Evolutionary conservation across 129 eudicot genomes (phyloP).

Genomic region (Artemisia tridentata): DNA sequence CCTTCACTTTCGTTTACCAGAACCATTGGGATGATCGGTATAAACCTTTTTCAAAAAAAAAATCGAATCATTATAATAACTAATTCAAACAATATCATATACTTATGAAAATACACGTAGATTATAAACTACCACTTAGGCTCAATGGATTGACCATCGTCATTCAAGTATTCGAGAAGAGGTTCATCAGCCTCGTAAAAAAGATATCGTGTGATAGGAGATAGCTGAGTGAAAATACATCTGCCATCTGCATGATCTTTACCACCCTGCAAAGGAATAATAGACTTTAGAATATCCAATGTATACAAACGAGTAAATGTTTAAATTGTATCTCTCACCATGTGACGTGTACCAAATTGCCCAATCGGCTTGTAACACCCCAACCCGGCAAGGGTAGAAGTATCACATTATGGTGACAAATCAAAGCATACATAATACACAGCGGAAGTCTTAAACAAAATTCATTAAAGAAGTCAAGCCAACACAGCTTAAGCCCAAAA

Average conservation of each 20-base stretch:
- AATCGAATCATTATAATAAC: background rate
- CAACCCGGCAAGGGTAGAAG: too few relatives aligned
- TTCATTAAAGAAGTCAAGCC: too few relatives aligned
- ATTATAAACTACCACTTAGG: constrained; percentile 62
- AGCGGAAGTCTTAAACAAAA: too few relatives aligned
- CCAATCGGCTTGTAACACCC: constrained; percentile 79
- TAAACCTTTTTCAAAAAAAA: constrained; percentile 46
- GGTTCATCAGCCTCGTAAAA: constrained; percentile 77
- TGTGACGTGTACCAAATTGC: constrained; percentile 82
- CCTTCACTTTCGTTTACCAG: constrained; percentile 96
- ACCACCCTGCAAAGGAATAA: constrained; percentile 63
- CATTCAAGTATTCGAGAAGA: constrained; percentile 70
- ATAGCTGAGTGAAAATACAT: constrained; percentile 67
- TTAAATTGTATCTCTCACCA: constrained; percentile 37
- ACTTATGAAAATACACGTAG: background rate
- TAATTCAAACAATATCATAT: background rate
- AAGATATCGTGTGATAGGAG: constrained; percentile 57
- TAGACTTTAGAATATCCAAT: too few relatives aligned
- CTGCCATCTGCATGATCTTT: constrained; percentile 95
- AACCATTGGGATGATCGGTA: constrained; percentile 82
- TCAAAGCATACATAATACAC: too few relatives aligned
- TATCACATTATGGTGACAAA: too few relatives aligned
- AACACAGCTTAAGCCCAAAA: too few relatives aligned
- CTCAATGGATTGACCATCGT: constrained; percentile 82
- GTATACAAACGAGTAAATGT: background rate